Evolutionary conservation across 2,329 filamentous ascomycete species (phyloP).

Genomic region (Fusarium chuoi): DNA sequence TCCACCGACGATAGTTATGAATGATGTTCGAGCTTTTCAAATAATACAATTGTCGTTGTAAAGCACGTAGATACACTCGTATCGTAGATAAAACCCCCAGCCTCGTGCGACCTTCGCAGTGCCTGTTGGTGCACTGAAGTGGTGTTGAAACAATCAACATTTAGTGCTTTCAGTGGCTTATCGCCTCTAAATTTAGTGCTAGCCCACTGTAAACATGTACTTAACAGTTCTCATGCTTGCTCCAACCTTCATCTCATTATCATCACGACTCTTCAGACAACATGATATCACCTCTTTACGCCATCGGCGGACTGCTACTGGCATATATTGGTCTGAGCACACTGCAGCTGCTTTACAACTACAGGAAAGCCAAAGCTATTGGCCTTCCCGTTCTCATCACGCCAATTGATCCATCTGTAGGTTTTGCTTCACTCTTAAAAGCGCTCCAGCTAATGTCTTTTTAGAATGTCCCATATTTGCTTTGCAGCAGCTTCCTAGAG

Average conservation of each 20-base stretch:
- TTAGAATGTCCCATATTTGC: slow-evolving; percentile 26
- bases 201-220: slow-evolving; percentile 9
- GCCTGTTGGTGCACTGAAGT: no score
- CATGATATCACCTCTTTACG: slow-evolving; percentile 14
- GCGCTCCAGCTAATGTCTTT: not conserved
- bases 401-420: slow-evolving; percentile 28
- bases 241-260: not conserved
- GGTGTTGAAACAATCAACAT: not conserved
- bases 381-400: slow-evolving; percentile 32
- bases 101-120: no score
- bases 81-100: no score
- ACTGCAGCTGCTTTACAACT: slow-evolving; percentile 22
- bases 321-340: slow-evolving; percentile 8
- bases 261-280: not conserved
- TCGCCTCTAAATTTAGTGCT: not conserved
- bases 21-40: no score
- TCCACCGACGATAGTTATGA: no score
- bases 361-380: slow-evolving; percentile 23
- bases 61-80: no score
- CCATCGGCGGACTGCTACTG: not conserved
- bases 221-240: slow-evolving; percentile 7
- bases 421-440: not conserved
- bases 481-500: slow-evolving; percentile 25
- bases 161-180: not conserved
- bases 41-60: no score